A percentile compares a stretch with the other conserved stretches of the same genome.
These are phyloP conservation scores for Cicer pinnatifidum DNA, from an alignment of 306 rosid genomes.

Conservation along the genomic window DNA sequence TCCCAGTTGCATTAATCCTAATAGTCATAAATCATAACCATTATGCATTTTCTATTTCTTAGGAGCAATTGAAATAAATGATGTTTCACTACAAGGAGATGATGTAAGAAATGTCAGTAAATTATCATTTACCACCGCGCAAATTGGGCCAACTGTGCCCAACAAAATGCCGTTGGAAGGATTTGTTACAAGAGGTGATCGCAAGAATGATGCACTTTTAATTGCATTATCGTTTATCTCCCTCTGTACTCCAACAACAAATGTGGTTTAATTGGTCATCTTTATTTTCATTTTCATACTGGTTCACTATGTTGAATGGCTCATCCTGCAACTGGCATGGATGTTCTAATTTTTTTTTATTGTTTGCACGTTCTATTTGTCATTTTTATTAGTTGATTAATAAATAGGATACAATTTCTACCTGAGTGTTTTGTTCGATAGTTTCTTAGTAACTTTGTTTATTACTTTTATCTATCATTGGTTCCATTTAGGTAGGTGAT, in stretches of 20 bases:
- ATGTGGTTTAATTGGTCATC: background rate
- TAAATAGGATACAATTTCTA: background rate
- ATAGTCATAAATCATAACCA: constrained; percentile 9
- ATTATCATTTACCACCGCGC: constrained; percentile 13
- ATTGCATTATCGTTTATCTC: background rate
- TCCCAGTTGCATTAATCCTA: constrained; percentile 25
- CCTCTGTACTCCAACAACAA: background rate
- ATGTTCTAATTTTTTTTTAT: background rate
- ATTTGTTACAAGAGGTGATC: background rate
- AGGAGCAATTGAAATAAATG: constrained; percentile 35
- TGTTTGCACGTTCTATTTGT: background rate
- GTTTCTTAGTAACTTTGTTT: background rate
- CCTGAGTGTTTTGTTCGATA: too few relatives aligned
- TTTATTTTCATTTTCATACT: background rate
- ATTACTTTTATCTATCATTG: background rate
- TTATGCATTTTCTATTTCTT: background rate
- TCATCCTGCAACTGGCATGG: background rate
- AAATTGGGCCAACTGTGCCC: background rate
- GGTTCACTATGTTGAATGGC: background rate
- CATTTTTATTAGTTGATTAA: background rate
- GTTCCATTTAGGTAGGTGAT: background rate
- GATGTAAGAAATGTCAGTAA: background rate
- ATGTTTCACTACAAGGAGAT: constrained; percentile 6
- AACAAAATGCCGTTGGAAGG: background rate
- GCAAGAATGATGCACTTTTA: background rate